Evolutionary conservation across 2,329 filamentous ascomycete species (phyloP).

Genomic region (Neoarthrinium moseri): DNA sequence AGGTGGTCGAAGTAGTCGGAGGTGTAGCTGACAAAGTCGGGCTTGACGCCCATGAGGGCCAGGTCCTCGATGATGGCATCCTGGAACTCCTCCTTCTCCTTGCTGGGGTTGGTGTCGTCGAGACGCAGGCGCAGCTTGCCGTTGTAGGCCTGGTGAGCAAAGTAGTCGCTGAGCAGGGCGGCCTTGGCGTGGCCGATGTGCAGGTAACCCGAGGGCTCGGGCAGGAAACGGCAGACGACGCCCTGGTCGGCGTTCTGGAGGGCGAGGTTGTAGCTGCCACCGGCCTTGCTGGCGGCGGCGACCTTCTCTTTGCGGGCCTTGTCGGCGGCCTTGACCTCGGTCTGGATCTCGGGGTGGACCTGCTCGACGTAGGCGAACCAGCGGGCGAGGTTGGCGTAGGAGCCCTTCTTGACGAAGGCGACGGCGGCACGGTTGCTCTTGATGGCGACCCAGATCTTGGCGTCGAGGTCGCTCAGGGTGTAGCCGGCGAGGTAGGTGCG

Average conservation of each 20-base stretch:
- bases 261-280: conserved; percentile 85
- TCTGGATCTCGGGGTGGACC: conserved; percentile 72
- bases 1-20: conserved; percentile 95
- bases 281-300: conserved; percentile 68
- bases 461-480: conserved; percentile 72
- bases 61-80: conserved; percentile 93
- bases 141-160: conserved; percentile 89
- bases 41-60: conserved; percentile 85
- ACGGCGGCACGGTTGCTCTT: conserved; percentile 82
- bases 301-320: conserved; percentile 69
- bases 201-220: conserved; percentile 91
- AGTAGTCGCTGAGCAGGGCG: conserved; percentile 92
- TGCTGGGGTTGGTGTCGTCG: conserved; percentile 95
- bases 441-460: conserved; percentile 79
- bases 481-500: conserved; percentile 86
- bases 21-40: conserved; percentile 83
- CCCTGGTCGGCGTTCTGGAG: conserved; percentile 83
- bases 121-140: conserved; percentile 90
- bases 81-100: conserved; percentile 96
- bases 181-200: conserved; percentile 97
- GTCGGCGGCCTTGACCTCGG: conserved; percentile 68
- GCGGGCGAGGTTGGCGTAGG: conserved; percentile 72
- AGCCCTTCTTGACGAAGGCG: conserved; percentile 75
- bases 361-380: conserved; percentile 90
- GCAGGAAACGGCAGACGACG: conserved; percentile 88